A percentile compares a stretch with the other conserved stretches of the same genome.
Conservation (phyloP, 768 basidiomycete genomes). For the Pleurotus ostreatus region DNA sequence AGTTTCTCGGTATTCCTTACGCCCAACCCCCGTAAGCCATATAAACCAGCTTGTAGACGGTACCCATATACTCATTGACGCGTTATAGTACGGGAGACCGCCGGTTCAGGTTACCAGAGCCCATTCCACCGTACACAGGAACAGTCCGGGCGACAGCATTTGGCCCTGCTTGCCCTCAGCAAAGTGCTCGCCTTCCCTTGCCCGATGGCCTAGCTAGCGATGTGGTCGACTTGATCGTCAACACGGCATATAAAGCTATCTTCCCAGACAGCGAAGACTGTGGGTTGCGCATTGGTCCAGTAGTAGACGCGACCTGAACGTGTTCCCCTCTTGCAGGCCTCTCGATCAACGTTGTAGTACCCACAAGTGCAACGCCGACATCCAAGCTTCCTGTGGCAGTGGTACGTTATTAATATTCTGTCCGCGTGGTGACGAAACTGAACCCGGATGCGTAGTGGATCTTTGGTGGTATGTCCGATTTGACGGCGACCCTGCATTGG, state of each 20-base stretch:
- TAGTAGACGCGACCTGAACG: not conserved
- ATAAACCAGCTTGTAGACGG: not conserved
- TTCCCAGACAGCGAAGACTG: slow-evolving; percentile 40
- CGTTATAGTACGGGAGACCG: slow-evolving; percentile 28
- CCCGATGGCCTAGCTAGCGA: slow-evolving; percentile 24
- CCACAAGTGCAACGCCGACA: slow-evolving; percentile 23
- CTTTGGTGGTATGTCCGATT: not conserved
- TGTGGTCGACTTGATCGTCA: slow-evolving; percentile 24
- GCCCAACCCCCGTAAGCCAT: slow-evolving; percentile 42
- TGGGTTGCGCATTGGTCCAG: slow-evolving; percentile 16
- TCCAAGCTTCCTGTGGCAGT: slow-evolving; percentile 39
- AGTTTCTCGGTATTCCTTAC: slow-evolving; percentile 49
- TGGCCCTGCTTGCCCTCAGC: slow-evolving; percentile 47
- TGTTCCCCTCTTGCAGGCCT: slow-evolving; percentile 22
- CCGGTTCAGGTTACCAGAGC: slow-evolving; percentile 39
- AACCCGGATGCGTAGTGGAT: slow-evolving; percentile 1
- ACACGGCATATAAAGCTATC: slow-evolving; percentile 19
- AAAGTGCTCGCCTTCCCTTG: slow-evolving; percentile 27
- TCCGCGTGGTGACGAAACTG: not conserved
- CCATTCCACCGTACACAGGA: slow-evolving; percentile 33
- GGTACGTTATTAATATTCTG: slow-evolving; percentile 18
- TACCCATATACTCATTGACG: not conserved
- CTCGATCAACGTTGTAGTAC: slow-evolving; percentile 39
- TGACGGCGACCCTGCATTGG: not conserved
- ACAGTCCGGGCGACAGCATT: slow-evolving; percentile 32